phyloP scores from a whole-genome alignment of 116 monocot genomes.

The Zostera marina region DNA sequence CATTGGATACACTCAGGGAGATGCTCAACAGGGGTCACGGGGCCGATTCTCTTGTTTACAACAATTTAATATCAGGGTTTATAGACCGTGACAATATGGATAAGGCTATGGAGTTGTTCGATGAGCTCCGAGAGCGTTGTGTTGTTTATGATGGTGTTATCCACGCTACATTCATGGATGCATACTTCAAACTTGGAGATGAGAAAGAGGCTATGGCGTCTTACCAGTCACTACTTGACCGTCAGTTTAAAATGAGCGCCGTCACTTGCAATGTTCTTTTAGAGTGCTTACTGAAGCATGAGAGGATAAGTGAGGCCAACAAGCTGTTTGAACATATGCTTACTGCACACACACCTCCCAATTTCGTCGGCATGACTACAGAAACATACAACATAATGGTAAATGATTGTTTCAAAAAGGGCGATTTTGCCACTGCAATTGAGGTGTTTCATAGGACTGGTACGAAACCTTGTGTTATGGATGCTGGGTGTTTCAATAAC shows the following conservation, averaged over 20 bases:
- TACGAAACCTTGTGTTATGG: conserved; percentile 58
- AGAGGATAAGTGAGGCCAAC: conserved; percentile 53
- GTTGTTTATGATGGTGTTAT: conserved; percentile 86
- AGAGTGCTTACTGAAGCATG: conserved; percentile 52
- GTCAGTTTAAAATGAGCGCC: conserved; percentile 66
- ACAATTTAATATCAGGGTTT: conserved; percentile 71
- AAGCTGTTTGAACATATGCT: conserved; percentile 68
- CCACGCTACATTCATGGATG: conserved; percentile 73
- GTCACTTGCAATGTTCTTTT: conserved; percentile 64
- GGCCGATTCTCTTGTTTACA: conserved; percentile 86
- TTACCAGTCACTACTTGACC: conserved; percentile 61
- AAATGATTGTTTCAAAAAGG: conserved; percentile 58
- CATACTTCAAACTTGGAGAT: conserved; percentile 58
- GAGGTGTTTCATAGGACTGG: conserved; percentile 61
- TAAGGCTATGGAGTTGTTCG: conserved; percentile 70
- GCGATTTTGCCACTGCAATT: conserved; percentile 48
- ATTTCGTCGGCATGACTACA: conserved; percentile 42
- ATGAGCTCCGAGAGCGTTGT: conserved; percentile 69
- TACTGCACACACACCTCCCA: conserved; percentile 49
- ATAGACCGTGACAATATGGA: conserved; percentile 60
- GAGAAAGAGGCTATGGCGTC: conserved; percentile 93
- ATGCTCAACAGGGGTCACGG: conserved; percentile 74
- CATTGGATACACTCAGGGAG: conserved; percentile 66
- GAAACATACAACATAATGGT: conserved; percentile 92
- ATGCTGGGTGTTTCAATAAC: conserved; percentile 73